Evolutionary conservation across 768 basidiomycete species (phyloP).

Genomic region (Hypholoma sublateritium): DNA sequence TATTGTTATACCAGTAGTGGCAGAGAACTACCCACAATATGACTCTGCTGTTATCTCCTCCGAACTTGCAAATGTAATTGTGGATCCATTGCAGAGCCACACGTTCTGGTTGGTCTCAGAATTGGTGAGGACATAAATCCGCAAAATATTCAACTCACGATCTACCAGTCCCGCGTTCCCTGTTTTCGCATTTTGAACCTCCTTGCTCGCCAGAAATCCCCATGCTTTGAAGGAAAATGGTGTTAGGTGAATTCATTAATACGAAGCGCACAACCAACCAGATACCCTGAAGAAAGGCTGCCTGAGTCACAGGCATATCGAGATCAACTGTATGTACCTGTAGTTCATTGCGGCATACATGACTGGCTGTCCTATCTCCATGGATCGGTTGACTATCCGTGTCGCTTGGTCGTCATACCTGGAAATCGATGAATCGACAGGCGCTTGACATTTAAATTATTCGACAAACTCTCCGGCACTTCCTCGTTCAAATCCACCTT

Average conservation of each 20-base stretch:
- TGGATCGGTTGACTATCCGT: slow-evolving; percentile 42
- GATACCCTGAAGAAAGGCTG: slow-evolving; percentile 16
- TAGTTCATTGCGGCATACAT: slow-evolving; percentile 58
- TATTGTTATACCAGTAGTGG: neutral
- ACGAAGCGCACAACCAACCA: slow-evolving; percentile 8
- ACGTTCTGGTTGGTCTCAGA: slow-evolving; percentile 19
- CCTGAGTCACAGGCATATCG: neutral
- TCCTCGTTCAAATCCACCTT: slow-evolving; percentile 28
- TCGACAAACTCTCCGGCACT: slow-evolving; percentile 18
- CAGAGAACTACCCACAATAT: slow-evolving; percentile 31
- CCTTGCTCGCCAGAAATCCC: slow-evolving; percentile 31
- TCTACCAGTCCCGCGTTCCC: slow-evolving; percentile 32
- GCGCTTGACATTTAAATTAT: neutral
- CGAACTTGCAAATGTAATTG: slow-evolving; percentile 52
- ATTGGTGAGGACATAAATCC: neutral
- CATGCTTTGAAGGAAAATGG: slow-evolving; percentile 15
- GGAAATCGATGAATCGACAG: neutral
- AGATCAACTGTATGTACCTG: slow-evolving; percentile 20
- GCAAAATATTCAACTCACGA: slow-evolving; percentile 19
- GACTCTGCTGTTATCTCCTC: slow-evolving; percentile 52
- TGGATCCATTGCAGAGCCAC: slow-evolving; percentile 58
- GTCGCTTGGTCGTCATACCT: slow-evolving; percentile 39
- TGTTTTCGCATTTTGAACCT: slow-evolving; percentile 24
- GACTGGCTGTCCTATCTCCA: slow-evolving; percentile 41
- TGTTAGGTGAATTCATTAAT: neutral